These are phyloP conservation scores for Backusella psychrophila DNA, from an alignment of 192 early-diverging fungal genomes.

Conservation along the genomic window DNA sequence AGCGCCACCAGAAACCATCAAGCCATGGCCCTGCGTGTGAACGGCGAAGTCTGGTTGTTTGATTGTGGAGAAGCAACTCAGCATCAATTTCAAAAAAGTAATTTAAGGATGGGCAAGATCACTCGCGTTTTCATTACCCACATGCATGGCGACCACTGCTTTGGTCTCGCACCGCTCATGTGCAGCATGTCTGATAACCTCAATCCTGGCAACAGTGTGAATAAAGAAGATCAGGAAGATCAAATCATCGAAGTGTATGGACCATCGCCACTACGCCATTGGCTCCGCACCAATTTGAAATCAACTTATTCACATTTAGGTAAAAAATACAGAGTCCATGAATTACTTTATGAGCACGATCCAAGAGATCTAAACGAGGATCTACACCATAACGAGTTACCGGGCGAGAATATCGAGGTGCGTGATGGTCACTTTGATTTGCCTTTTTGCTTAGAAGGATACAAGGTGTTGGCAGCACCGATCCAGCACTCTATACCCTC, in stretches of 20 bases:
- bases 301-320: conserved; percentile 38
- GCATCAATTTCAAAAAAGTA: conserved; percentile 48
- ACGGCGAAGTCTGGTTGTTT: conserved; percentile 46
- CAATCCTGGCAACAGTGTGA: neutral
- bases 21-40: conserved; percentile 39
- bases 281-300: conserved; percentile 38
- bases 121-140: conserved; percentile 47
- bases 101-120: conserved; percentile 35
- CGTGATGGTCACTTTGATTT: neutral
- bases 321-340: conserved; percentile 40
- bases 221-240: neutral
- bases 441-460: neutral
- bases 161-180: conserved; percentile 47
- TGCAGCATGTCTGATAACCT: conserved; percentile 39
- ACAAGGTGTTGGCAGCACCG: conserved; percentile 37
- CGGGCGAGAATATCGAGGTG: conserved; percentile 17
- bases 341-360: conserved; percentile 34
- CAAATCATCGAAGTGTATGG: conserved; percentile 51
- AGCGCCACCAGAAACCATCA: conserved; percentile 54
- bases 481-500: conserved; percentile 52
- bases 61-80: conserved; percentile 57
- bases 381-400: conserved; percentile 19
- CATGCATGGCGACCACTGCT: conserved; percentile 56
- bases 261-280: conserved; percentile 39
- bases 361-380: conserved; percentile 14